Percentiles rank a stretch among this genome's conserved stretches.
Conservation (phyloP, 768 basidiomycete genomes). For the Suillus hirtellus region DNA sequence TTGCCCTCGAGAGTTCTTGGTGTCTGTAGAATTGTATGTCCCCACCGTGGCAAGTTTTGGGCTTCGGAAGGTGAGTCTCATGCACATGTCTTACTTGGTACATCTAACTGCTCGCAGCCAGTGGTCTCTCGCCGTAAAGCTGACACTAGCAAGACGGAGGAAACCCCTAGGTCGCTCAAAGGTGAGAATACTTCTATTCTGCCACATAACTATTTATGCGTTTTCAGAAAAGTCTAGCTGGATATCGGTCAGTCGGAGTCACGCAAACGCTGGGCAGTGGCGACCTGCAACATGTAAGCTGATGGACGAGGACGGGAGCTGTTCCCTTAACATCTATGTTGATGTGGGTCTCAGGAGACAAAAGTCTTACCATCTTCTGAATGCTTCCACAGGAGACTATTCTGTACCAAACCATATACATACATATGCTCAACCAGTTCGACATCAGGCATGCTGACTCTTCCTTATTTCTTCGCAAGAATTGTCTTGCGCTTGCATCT, state of each 20-base stretch:
- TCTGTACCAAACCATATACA: slow-evolving; percentile 69
- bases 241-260: slow-evolving; percentile 57
- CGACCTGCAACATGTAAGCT: slow-evolving; percentile 71
- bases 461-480: slow-evolving; percentile 75
- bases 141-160: slow-evolving; percentile 54
- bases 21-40: slow-evolving; percentile 63
- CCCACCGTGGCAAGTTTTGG: slow-evolving; percentile 49
- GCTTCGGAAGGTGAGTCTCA: slow-evolving; percentile 56
- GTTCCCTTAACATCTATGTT: slow-evolving; percentile 71
- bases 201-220: slow-evolving; percentile 8
- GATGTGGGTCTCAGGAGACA: slow-evolving; percentile 50
- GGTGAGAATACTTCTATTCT: slow-evolving; percentile 38
- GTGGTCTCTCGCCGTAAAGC: slow-evolving; percentile 49
- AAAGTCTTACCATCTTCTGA: slow-evolving; percentile 15
- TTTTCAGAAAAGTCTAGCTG: slow-evolving; percentile 69
- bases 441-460: slow-evolving; percentile 78
- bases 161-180: slow-evolving; percentile 55
- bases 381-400: slow-evolving; percentile 56
- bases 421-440: slow-evolving; percentile 73
- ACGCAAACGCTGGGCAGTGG: slow-evolving; percentile 63
- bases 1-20: slow-evolving; percentile 51
- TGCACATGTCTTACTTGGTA: not conserved
- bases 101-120: slow-evolving; percentile 35
- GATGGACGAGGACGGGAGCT: slow-evolving; percentile 64
- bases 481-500: slow-evolving; percentile 73